Evolutionary conservation across 495 filamentous ascomycete species (phyloP), one percentile per base, ranked within the genome.

Genomic region (Penicillium silybi): DNA sequence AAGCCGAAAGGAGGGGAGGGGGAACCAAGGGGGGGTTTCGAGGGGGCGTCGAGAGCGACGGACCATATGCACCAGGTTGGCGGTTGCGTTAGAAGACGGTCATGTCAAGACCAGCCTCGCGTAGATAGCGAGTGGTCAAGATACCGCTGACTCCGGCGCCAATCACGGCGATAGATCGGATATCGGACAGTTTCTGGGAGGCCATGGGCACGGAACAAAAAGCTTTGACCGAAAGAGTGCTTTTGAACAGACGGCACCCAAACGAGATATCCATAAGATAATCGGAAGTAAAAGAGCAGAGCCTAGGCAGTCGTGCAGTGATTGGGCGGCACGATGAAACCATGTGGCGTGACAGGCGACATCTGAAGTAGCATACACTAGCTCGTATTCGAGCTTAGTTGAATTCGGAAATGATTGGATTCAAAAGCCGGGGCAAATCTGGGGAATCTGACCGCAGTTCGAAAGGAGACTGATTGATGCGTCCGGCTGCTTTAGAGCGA

Each of bases 281-380:
- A 15, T 25, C 17, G 3, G 17, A 17, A 25, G 18, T 2, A 13
- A 10, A n/a, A 41, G 8, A 8, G 4, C 23, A 22, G 25, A 23
- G 46, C 40, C 13, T n/a, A 37, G 50, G 47, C n/a, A 54, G 49
- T 48, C 38, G 15, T 44, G 27, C 32, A 40, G 20, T 40, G 43
- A 53, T 40, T 40, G 41, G 26, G 38, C 16, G 39, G 38, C 35
- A 7, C 57, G 48, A 63, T 61, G 61, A 53, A 58, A 63, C 61
- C 57, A 63, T 63, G 57, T 58, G 61, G 57, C 57, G 50, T 52
- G 39, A 16, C 34, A 54, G 26, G 23, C 37, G 48, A 52, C 53
- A 49, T 23, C 40, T 41, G 50, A 48, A 61, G 61, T 63, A 55
- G 48, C 57, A 63, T 61, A 40, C 48, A 41, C 51, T 55, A 51